Percentiles rank a stretch among this genome's conserved stretches.
phyloP scores from a whole-genome alignment of 2,329 filamentous ascomycete genomes.

The Aphanocladium album region DNA sequence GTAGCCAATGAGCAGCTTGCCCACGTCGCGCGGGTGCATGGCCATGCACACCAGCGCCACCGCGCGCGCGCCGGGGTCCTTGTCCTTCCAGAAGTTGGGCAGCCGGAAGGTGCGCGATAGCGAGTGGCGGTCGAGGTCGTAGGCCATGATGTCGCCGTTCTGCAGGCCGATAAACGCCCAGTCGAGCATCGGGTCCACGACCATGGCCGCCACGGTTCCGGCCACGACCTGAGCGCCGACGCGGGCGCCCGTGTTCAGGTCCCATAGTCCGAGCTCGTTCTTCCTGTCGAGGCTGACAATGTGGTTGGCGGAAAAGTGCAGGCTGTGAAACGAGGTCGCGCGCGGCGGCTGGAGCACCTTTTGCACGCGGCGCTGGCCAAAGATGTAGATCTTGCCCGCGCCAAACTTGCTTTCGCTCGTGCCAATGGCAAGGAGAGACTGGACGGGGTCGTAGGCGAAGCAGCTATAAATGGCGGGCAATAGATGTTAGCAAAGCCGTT shows the following conservation, averaged over 20 bases:
- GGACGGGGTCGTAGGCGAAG: conserved; percentile 86
- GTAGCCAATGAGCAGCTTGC: conserved; percentile 88
- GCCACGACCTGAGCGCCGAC: conserved; percentile 69
- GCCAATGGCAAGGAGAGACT: conserved; percentile 87
- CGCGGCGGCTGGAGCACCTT: conserved; percentile 67
- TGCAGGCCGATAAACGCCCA: conserved; percentile 84
- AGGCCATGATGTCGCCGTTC: conserved; percentile 83
- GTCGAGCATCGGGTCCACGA: conserved; percentile 85
- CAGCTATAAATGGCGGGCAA: conserved; percentile 50
- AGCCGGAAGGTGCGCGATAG: conserved; percentile 69
- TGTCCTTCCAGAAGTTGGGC: conserved; percentile 79
- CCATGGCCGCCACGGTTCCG: conserved; percentile 66
- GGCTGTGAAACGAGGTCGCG: conserved; percentile 65
- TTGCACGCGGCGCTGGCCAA: conserved; percentile 76
- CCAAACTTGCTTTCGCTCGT: conserved; percentile 85
- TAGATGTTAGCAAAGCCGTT: conserved; percentile 19
- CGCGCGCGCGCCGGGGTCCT: conserved; percentile 59
- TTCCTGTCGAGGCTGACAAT: conserved; percentile 79
- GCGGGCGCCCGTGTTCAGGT: conserved; percentile 64
- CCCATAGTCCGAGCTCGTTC: conserved; percentile 81
- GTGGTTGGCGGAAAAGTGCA: conserved; percentile 84
- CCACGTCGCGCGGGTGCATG: conserved; percentile 87
- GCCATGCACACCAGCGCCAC: conserved; percentile 68
- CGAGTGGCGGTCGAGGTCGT: conserved; percentile 79
- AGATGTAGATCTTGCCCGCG: conserved; percentile 80